phyloP scores from a whole-genome alignment of 2,329 filamentous ascomycete species.

The Aspergillus pseudonomiae region DNA sequence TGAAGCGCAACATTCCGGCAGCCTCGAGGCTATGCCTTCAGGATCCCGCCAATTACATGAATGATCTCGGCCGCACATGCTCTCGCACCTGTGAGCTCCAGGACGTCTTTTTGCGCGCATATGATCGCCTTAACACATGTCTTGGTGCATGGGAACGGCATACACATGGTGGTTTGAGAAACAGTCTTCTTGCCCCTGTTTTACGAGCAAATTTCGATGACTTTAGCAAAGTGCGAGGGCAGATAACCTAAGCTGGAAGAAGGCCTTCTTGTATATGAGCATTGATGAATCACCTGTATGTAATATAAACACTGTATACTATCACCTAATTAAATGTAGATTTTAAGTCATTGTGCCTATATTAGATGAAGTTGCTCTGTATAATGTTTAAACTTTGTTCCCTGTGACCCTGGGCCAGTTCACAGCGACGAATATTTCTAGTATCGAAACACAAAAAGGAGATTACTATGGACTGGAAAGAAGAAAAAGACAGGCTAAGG shows the following conservation, averaged over 20 bases:
- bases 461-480: not conserved
- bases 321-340: not conserved
- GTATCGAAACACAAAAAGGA: not conserved
- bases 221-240: slow-evolving; percentile 5
- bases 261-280: not conserved
- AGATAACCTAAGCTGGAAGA: not conserved
- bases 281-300: not conserved
- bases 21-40: slow-evolving; percentile 56
- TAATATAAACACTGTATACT: not conserved
- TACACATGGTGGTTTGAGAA: not conserved
- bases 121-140: slow-evolving; percentile 28
- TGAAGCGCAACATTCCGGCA: slow-evolving; percentile 30
- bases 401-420: not conserved
- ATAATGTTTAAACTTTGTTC: not conserved
- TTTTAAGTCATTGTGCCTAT: not conserved
- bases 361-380: not conserved
- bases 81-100: slow-evolving; percentile 55
- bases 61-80: slow-evolving; percentile 58
- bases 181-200: slow-evolving; percentile 28
- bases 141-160: slow-evolving; percentile 29
- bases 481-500: not conserved
- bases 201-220: slow-evolving; percentile 37
- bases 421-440: not conserved
- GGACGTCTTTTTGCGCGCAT: slow-evolving; percentile 40
- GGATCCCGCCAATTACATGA: slow-evolving; percentile 61